Conservation (phyloP, 225 moss, liverwort and hornwort genomes). For the Pleurozium schreberi region DNA sequence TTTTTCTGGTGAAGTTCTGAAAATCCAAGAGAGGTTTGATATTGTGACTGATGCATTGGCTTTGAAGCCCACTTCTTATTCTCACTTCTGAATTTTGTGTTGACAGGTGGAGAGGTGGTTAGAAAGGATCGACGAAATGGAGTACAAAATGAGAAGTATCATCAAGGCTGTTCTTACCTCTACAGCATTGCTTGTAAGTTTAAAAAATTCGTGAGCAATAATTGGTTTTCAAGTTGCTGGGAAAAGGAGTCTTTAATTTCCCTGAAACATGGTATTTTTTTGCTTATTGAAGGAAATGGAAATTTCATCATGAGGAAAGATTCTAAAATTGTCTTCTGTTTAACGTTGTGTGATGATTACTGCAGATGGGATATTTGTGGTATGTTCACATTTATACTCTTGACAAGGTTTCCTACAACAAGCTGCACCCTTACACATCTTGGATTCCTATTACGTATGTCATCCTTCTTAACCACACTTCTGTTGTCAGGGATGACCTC, state of each 20-base stretch:
- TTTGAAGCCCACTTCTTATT: not conserved
- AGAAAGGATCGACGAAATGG: slow-evolving; percentile 74
- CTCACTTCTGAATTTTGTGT: not conserved
- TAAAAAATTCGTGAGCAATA: not conserved
- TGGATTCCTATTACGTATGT: slow-evolving; percentile 98
- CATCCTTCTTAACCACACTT: not conserved
- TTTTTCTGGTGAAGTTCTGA: not conserved
- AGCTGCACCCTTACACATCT: slow-evolving; percentile 86
- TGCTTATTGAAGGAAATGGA: not conserved
- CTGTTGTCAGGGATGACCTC: not conserved
- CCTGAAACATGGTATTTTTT: not conserved
- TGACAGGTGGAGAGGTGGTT: slow-evolving; percentile 80
- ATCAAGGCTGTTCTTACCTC: slow-evolving; percentile 39
- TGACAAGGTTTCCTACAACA: slow-evolving; percentile 72
- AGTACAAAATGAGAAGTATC: slow-evolving; percentile 22
- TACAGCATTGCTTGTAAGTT: slow-evolving; percentile 48
- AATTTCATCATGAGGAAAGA: not conserved
- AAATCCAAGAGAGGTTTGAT: not conserved
- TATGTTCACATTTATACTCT: slow-evolving; percentile 70
- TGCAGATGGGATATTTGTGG: slow-evolving; percentile 87
- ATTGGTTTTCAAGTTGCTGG: not conserved
- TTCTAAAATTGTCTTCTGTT: not conserved
- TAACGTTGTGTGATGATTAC: not conserved
- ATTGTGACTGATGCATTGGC: not conserved
- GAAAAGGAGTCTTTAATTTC: not conserved